phyloP scores from a whole-genome alignment of 768 basidiomycete species.

The Boletus reticuloceps region DNA sequence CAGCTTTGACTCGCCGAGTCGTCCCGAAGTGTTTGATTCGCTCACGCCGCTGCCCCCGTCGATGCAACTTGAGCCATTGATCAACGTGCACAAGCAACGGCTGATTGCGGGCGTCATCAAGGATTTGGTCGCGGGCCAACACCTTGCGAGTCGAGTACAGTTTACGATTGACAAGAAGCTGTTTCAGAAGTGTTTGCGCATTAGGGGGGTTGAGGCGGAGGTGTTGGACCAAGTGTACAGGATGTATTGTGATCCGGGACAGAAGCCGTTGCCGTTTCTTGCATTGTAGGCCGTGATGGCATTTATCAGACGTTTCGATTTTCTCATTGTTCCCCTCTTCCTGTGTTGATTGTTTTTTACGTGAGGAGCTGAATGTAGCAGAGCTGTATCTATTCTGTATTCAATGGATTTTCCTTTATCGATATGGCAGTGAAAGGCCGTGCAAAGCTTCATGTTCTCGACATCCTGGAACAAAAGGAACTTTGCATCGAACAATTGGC shows the following conservation, averaged over 20 bases:
- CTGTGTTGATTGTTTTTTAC: not conserved
- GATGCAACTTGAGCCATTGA: slow-evolving; percentile 82
- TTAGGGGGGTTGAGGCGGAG: slow-evolving; percentile 61
- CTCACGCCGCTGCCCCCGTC: slow-evolving; percentile 68
- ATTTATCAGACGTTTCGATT: not conserved
- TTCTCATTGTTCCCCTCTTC: not conserved
- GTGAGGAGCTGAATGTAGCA: slow-evolving; percentile 9
- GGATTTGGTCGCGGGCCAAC: slow-evolving; percentile 76
- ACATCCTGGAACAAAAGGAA: too few relatives aligned
- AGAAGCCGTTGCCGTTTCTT: slow-evolving; percentile 19
- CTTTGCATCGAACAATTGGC: too few relatives aligned
- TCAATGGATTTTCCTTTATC: not conserved
- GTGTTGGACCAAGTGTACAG: slow-evolving; percentile 48
- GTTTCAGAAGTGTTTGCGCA: slow-evolving; percentile 69
- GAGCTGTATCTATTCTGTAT: slow-evolving; percentile 26
- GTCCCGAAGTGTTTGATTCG: slow-evolving; percentile 76
- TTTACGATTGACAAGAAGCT: slow-evolving; percentile 71
- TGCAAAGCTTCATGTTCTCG: too few relatives aligned
- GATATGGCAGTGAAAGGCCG: too few relatives aligned
- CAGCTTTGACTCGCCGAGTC: slow-evolving; percentile 65
- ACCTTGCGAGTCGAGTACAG: slow-evolving; percentile 71
- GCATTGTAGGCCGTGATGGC: slow-evolving; percentile 9
- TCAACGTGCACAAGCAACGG: slow-evolving; percentile 88
- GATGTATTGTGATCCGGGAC: slow-evolving; percentile 32
- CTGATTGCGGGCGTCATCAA: slow-evolving; percentile 80